Percentiles rank a stretch among this genome's conserved stretches.
Evolutionary conservation across 176 grass and related monocot genomes (phyloP).

Genomic region (Zoysia japonica): DNA sequence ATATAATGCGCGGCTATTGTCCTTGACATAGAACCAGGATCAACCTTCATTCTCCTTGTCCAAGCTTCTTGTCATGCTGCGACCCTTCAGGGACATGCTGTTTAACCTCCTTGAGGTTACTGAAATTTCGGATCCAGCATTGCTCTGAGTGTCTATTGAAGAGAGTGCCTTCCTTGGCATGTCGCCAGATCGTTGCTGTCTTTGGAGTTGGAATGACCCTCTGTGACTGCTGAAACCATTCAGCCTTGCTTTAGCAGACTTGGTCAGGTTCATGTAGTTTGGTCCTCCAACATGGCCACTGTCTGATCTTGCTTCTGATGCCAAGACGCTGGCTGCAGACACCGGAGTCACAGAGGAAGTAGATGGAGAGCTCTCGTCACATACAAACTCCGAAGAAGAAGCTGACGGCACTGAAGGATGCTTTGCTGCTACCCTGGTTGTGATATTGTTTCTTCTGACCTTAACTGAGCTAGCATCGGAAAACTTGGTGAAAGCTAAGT

Average conservation of each 20-base stretch:
- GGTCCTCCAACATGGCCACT: constrained; percentile 34
- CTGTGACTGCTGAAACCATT: constrained; percentile 28
- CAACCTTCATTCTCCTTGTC: constrained; percentile 62
- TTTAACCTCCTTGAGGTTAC: constrained; percentile 24
- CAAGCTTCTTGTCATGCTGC: constrained; percentile 54
- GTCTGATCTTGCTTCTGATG: constrained; percentile 48
- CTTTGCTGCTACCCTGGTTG: constrained; percentile 52
- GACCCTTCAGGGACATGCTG: constrained; percentile 42
- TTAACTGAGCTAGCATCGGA: constrained; percentile 42
- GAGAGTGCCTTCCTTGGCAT: constrained; percentile 48
- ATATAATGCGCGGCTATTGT: background rate
- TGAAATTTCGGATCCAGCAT: constrained; percentile 37
- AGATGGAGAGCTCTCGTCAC: constrained; percentile 38
- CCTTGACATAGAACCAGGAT: background rate
- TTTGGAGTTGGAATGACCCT: constrained; percentile 29
- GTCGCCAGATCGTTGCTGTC: constrained; percentile 43
- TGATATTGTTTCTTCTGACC: constrained; percentile 60
- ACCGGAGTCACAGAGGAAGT: constrained; percentile 49
- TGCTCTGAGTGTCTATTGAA: constrained; percentile 58
- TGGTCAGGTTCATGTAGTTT: constrained; percentile 77
- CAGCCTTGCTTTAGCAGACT: constrained; percentile 69
- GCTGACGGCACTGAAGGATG: constrained; percentile 39
- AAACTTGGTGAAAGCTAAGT: constrained; percentile 33
- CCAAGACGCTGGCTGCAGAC: constrained; percentile 30
- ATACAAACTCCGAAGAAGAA: constrained; percentile 61